Conservation (phyloP, 495 filamentous ascomycete species). For the Coniosporium apollinis region DNA sequence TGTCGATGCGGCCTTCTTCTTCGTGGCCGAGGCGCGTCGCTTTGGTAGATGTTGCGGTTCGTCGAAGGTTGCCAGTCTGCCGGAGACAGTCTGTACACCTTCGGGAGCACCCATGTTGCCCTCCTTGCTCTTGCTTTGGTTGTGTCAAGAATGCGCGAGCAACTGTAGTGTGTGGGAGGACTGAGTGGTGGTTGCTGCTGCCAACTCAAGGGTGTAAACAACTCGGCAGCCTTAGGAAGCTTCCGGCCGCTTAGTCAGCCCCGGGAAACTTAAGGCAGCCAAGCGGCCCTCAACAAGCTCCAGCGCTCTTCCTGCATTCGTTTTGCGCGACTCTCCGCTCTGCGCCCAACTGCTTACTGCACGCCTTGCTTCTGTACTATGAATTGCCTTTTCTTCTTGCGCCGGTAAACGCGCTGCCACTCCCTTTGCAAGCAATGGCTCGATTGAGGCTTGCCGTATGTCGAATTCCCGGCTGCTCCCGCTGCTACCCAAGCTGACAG, state of each 20-base stretch:
- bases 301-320: no score
- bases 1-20: constrained; percentile 41
- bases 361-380: no score
- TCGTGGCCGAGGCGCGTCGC: constrained; percentile 43
- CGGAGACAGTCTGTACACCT: constrained; percentile 39
- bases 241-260: neutral
- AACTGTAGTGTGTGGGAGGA: no score
- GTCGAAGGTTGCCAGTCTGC: constrained; percentile 62
- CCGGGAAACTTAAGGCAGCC: constrained; percentile 1
- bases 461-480: neutral
- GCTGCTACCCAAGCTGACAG: constrained; percentile 1
- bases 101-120: constrained; percentile 6
- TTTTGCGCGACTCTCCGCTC: no score
- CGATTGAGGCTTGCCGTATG: constrained; percentile 8
- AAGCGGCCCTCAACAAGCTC: neutral
- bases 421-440: no score
- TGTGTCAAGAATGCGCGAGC: no score
- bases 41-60: constrained; percentile 39
- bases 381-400: no score
- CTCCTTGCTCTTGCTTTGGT: no score
- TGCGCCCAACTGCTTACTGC: no score
- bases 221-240: neutral
- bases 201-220: neutral
- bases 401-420: no score
- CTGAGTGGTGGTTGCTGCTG: neutral